Conservation (phyloP, 129 eudicot species). For the Artemisia argyi region DNA sequence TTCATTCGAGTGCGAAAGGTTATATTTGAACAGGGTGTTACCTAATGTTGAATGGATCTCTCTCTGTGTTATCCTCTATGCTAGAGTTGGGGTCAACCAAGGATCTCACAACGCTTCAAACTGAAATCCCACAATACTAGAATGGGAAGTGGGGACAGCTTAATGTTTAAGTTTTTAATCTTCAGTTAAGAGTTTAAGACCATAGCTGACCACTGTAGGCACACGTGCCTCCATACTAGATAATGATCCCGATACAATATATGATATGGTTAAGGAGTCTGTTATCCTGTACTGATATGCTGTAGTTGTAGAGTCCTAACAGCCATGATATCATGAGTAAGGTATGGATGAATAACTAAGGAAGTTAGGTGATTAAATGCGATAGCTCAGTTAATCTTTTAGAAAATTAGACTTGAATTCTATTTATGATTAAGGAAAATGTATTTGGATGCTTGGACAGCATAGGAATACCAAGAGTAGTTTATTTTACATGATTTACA, state of each 20-base stretch:
- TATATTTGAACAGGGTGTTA: no score
- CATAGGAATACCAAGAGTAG: neutral
- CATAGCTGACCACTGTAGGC: neutral
- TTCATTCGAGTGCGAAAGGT: no score
- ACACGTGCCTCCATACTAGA: neutral
- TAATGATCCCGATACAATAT: neutral
- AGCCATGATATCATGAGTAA: no score
- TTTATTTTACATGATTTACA: neutral
- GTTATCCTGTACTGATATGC: neutral
- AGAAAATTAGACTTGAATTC: constrained; percentile 5
- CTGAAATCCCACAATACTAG: no score
- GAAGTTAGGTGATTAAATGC: constrained; percentile 1
- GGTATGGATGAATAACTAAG: neutral
- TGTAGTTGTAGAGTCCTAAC: constrained; percentile 4
- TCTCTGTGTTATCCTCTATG: no score
- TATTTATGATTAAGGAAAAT: constrained; percentile 3
- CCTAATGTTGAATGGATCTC: no score
- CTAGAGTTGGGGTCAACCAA: no score
- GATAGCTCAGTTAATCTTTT: neutral
- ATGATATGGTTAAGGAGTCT: neutral
- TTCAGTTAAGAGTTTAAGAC: neutral
- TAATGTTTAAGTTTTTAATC: neutral
- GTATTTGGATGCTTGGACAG: constrained; percentile 6
- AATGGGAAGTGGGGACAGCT: neutral
- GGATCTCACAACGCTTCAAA: no score